These are phyloP conservation scores for Pelagomonas calceolata DNA, from an alignment of 108 stramenopile genomes.

Conservation along the genomic window DNA sequence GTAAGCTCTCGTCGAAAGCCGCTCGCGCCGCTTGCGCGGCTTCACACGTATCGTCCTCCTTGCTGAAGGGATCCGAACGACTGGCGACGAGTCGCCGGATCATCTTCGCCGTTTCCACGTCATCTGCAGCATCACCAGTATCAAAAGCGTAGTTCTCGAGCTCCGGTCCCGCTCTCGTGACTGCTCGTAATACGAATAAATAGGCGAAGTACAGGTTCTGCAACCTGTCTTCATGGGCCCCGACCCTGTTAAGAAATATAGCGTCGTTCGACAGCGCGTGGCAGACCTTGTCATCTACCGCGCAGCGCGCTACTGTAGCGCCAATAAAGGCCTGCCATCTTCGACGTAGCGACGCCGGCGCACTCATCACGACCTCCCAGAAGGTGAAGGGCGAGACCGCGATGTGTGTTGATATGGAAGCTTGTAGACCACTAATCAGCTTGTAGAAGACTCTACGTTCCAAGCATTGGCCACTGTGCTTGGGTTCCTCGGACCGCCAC, in stretches of 20 bases:
- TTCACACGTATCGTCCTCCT: background rate
- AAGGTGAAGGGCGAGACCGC: background rate
- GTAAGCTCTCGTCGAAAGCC: constrained; percentile 20
- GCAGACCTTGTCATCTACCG: background rate
- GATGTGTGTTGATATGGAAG: constrained; percentile 20
- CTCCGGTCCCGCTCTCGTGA: constrained; percentile 1
- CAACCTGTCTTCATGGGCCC: constrained; percentile 14
- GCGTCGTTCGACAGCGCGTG: background rate
- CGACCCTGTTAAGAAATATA: constrained; percentile 4
- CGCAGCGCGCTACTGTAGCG: background rate
- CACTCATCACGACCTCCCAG: background rate
- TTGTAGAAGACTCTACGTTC: constrained; percentile 21
- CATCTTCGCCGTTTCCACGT: constrained; percentile 4
- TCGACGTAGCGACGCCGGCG: background rate
- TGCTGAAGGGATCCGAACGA: background rate
- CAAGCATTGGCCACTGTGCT: constrained; percentile 5
- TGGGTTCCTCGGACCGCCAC: background rate
- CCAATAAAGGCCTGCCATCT: background rate
- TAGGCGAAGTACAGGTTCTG: constrained; percentile 29
- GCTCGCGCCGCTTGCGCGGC: background rate
- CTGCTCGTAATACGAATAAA: constrained; percentile 15
- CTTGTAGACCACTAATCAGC: constrained; percentile 18
- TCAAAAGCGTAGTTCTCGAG: background rate
- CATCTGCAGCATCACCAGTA: constrained; percentile 11
- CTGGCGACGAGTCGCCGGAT: constrained; percentile 11